Conservation (phyloP, 108 stramenopile genomes). For the Heterococcus sp. region DNA sequence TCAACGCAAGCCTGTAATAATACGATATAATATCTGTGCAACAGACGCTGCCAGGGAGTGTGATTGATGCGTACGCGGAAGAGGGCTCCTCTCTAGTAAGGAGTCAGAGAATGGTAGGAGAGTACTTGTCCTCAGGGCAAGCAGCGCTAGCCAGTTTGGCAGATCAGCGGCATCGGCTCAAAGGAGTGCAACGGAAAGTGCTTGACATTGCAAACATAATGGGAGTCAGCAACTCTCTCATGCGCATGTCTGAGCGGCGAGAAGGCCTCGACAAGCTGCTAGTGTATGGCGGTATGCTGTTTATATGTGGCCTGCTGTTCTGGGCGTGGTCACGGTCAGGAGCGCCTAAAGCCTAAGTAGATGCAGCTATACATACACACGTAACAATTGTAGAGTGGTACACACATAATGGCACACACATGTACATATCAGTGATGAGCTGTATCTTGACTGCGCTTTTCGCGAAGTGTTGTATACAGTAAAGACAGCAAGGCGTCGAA, state of each 20-base stretch:
- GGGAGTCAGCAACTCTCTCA: constrained; percentile 28
- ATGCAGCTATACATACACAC: too few species aligned
- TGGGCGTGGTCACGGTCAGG: constrained; percentile 10
- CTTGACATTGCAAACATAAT: constrained; percentile 28
- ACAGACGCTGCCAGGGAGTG: constrained; percentile 15
- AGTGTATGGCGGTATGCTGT: constrained; percentile 10
- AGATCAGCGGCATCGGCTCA: constrained; percentile 23
- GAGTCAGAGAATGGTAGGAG: constrained; percentile 23
- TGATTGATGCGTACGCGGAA: constrained; percentile 22
- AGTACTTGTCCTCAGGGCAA: constrained; percentile 24
- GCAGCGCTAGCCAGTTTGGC: constrained; percentile 24
- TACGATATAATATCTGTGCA: too few species aligned
- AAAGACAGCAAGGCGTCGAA: too few species aligned
- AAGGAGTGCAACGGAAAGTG: constrained; percentile 23
- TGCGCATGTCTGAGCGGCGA: constrained; percentile 15
- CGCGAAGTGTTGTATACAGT: too few species aligned
- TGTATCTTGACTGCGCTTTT: too few species aligned
- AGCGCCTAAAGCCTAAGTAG: background rate
- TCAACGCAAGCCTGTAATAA: too few species aligned
- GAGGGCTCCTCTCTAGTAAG: constrained; percentile 20
- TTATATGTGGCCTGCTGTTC: constrained; percentile 9
- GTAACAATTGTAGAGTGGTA: too few species aligned
- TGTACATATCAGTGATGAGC: background rate
- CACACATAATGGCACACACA: background rate
- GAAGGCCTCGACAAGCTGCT: constrained; percentile 29